Base-by-base conservation (phyloP, 2,329 filamentous ascomycete genomes). In the Fusarium equiseti region DNA sequence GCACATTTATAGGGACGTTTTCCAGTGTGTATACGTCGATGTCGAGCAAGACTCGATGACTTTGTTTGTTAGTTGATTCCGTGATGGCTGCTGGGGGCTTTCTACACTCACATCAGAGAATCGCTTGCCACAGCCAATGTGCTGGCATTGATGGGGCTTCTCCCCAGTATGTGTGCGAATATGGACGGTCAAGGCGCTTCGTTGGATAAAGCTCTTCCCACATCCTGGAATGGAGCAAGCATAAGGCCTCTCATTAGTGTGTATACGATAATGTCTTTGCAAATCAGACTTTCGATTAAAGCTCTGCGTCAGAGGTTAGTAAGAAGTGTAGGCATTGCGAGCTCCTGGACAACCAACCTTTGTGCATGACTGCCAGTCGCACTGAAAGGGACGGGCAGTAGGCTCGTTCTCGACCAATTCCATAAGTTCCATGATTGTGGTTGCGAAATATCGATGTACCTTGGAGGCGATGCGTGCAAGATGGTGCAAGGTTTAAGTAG, bases 241-340 rank as follows among this genome's bases (percentile, higher is more conserved):
- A 77, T 91, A 91, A 12, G 90, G 90, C 22, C 90, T 83, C 79
- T 92, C 90, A 76, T 91, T 91, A 57, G 90, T 92, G 79, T 92
- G 90, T 75, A 92, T 92, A 68, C 90, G 86, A 76, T 90, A 90
- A 76, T 92, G 90, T 76, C 90, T 85, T 75, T 91, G 89, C 65
- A 92, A 81, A 74, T 92, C 90, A 20, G 90, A 92, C 79, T 92
- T 92, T 75, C 90, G 85, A 79, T 91, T 91, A 83, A 92, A 92
- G 80, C 88, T 90, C 90, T 92, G 72, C 2, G 51, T 38, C 54
- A 38, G 40, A 51, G 22, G 70, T 73, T 31, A 75, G 68, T 31
- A 27, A 29, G 26, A n/a, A 49, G 27, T 42, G 4, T 7, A 18
- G 31, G 46, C 27, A 40, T 22, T 49, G 24, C 16, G n/a, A 8